Conservation (phyloP, 164 flowering plant genomes). For the Magnolia sinica region DNA sequence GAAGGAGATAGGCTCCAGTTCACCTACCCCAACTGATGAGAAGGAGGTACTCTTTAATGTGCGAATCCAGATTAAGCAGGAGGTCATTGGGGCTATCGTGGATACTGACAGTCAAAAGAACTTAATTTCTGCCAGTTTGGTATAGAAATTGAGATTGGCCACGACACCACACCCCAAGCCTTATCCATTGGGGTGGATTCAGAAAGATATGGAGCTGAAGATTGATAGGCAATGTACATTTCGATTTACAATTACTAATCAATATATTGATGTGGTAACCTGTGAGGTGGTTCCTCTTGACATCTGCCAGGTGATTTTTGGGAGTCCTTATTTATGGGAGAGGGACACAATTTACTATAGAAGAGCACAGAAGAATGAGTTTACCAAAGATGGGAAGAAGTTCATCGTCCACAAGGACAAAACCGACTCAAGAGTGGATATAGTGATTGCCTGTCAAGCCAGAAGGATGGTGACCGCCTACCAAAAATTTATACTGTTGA, state of each 20-base stretch:
- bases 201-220: not conserved
- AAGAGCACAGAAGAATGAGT: no score
- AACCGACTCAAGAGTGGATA: not conserved
- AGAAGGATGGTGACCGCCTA: not conserved
- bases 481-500: not conserved
- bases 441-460: not conserved
- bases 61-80: no score
- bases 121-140: no score
- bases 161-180: no score
- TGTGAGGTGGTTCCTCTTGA: constrained; percentile 2
- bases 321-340: constrained; percentile 10
- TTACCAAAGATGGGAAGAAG: no score
- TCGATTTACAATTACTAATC: constrained; percentile 4
- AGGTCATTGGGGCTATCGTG: no score
- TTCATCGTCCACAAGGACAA: not conserved
- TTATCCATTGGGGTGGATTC: constrained; percentile 3
- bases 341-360: not conserved
- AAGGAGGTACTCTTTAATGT: no score
- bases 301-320: no score
- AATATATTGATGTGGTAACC: constrained; percentile 2
- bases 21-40: no score
- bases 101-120: no score
- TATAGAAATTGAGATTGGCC: no score
- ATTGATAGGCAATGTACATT: not conserved
- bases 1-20: no score